These are phyloP conservation scores for Artemisia tridentata DNA, from an alignment of 129 eudicot species.

Conservation along the genomic window DNA sequence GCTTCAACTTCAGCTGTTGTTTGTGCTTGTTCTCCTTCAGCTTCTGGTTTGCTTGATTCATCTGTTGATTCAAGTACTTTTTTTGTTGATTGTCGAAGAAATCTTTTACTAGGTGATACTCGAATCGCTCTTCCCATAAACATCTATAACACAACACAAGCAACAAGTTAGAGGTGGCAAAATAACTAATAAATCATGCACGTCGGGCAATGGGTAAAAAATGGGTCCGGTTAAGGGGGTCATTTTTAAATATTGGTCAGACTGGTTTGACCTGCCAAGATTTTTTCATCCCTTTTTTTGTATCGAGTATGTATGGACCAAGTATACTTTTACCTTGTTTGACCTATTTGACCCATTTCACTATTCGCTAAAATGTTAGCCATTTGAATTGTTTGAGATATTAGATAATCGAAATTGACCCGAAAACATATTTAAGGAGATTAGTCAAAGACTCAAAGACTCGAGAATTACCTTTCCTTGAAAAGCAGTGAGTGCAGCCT, in stretches of 20 bases:
- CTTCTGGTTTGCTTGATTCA: conserved; percentile 22
- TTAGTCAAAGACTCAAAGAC: neutral
- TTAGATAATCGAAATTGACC: no score
- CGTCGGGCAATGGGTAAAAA: no score
- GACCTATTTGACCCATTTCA: no score
- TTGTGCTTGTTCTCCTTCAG: conserved; percentile 33
- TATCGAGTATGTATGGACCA: no score
- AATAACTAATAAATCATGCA: neutral
- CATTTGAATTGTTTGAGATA: no score
- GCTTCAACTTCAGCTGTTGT: conserved; percentile 26
- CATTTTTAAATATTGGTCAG: no score
- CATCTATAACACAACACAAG: conserved; percentile 37
- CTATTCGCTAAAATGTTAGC: no score
- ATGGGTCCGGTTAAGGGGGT: no score
- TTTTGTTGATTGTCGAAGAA: conserved; percentile 68
- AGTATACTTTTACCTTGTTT: no score
- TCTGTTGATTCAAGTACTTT: conserved; percentile 36
- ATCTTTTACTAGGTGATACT: conserved; percentile 62
- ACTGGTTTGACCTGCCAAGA: no score
- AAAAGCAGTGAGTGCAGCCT: conserved; percentile 65
- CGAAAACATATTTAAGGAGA: neutral
- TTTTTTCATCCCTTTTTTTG: no score
- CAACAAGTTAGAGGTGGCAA: conserved; percentile 9
- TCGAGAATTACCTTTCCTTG: conserved; percentile 68
- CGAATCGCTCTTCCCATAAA: conserved; percentile 85